Evolutionary conservation across 2,329 filamentous ascomycete species (phyloP).

Genomic region (Aspergillus felis): DNA sequence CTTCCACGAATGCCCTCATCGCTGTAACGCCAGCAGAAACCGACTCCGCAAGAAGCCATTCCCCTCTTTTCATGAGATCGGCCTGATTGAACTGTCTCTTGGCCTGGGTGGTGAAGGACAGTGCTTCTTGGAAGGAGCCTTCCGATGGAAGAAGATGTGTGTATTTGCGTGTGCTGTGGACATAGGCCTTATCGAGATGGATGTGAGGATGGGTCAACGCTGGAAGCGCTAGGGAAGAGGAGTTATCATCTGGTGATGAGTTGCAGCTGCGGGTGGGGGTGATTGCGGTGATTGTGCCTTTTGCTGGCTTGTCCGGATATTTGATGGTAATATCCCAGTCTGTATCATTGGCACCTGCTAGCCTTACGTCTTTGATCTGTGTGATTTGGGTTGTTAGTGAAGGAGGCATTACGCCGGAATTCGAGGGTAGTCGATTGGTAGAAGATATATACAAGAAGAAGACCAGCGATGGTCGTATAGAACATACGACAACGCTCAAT

Average conservation of each 20-base stretch:
- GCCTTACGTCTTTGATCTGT: slow-evolving; percentile 24
- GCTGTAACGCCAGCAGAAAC: slow-evolving; percentile 62
- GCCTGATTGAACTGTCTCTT: slow-evolving; percentile 60
- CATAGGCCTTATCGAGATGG: slow-evolving; percentile 58
- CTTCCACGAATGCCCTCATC: slow-evolving; percentile 68
- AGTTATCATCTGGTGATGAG: slow-evolving; percentile 4
- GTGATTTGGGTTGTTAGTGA: slow-evolving; percentile 11
- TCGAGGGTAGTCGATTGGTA: neutral
- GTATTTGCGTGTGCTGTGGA: slow-evolving; percentile 44
- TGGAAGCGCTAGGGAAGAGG: slow-evolving; percentile 42
- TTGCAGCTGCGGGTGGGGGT: slow-evolving; percentile 7
- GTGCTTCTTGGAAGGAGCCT: slow-evolving; percentile 64
- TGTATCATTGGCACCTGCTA: slow-evolving; percentile 22
- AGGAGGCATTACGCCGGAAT: slow-evolving; percentile 8
- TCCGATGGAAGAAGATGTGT: slow-evolving; percentile 54
- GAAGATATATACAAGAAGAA: too few relatives aligned
- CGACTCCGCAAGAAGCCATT: slow-evolving; percentile 63
- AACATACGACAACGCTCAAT: neutral
- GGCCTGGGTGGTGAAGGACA: slow-evolving; percentile 55
- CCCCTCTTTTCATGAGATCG: slow-evolving; percentile 62
- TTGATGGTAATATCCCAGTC: slow-evolving; percentile 32
- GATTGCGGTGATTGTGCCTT: slow-evolving; percentile 26
- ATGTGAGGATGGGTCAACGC: slow-evolving; percentile 69
- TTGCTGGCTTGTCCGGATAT: slow-evolving; percentile 5
- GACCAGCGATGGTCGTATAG: neutral